These are phyloP conservation scores for Papiliotrema nemorosa DNA, from an alignment of 1,284 basidiomycete species.

Conservation along the genomic window DNA sequence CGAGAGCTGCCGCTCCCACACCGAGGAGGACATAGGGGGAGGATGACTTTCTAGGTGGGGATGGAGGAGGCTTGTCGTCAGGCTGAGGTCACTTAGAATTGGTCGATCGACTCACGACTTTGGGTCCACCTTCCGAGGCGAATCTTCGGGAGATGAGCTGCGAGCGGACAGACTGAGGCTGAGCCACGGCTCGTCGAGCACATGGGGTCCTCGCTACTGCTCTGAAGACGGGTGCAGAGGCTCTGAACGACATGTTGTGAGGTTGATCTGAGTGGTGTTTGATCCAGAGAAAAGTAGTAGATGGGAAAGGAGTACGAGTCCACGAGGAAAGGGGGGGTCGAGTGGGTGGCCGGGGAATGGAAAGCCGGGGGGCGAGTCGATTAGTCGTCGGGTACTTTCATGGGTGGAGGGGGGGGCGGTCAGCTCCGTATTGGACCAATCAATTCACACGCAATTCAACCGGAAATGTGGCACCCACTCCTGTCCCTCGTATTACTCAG, in stretches of 20 bases:
- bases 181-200: background rate
- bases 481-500: too few relatives aligned
- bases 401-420: background rate
- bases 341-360: background rate
- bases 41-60: slow-evolving; percentile 32
- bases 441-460: background rate
- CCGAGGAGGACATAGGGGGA: slow-evolving; percentile 35
- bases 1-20: slow-evolving; percentile 38
- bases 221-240: background rate
- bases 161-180: background rate
- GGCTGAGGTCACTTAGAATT: background rate
- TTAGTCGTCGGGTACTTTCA: too few relatives aligned
- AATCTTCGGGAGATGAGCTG: background rate
- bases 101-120: background rate
- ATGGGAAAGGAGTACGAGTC: background rate
- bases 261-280: background rate
- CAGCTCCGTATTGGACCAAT: background rate
- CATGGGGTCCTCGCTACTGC: too few relatives aligned
- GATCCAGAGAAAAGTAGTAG: background rate
- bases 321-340: background rate
- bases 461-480: too few relatives aligned
- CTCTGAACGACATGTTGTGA: slow-evolving; percentile 3
- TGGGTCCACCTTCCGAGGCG: background rate
- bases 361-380: background rate
- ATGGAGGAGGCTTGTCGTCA: slow-evolving; percentile 24